Evolutionary conservation across 1,284 basidiomycete species (phyloP).

Genomic region (Rhodotorula sp.): DNA sequence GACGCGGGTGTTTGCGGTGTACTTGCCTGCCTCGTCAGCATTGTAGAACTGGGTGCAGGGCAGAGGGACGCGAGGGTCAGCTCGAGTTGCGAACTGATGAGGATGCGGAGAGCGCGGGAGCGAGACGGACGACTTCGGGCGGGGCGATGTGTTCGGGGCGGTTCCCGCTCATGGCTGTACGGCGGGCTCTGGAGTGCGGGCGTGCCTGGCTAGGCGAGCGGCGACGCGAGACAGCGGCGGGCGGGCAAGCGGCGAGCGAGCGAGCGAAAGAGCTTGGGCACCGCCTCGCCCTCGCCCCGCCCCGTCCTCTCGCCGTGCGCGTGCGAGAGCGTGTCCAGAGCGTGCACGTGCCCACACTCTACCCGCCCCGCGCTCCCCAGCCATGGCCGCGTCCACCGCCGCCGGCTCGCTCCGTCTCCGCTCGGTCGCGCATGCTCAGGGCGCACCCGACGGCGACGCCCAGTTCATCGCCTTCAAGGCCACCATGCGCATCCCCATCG

Average conservation of each 20-base stretch:
- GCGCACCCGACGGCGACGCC: not conserved
- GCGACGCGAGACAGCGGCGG: too few relatives aligned
- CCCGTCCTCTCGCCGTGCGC: too few relatives aligned
- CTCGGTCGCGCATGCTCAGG: slow-evolving; percentile 36
- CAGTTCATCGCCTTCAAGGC: slow-evolving; percentile 71
- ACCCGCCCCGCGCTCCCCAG: too few relatives aligned
- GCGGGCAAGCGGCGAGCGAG: too few relatives aligned
- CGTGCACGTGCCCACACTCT: not conserved
- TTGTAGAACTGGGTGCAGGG: slow-evolving; percentile 78
- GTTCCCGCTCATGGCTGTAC: slow-evolving; percentile 19
- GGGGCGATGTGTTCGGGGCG: slow-evolving; percentile 93
- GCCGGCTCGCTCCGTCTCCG: slow-evolving; percentile 20
- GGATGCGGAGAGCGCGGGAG: not conserved
- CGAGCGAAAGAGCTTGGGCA: too few relatives aligned
- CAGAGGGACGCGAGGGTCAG: slow-evolving; percentile 21
- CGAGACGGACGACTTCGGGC: slow-evolving; percentile 82
- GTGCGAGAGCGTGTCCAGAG: too few relatives aligned
- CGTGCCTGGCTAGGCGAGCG: not conserved
- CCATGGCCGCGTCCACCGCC: slow-evolving; percentile 14
- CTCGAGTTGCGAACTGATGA: not conserved
- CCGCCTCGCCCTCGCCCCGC: too few relatives aligned
- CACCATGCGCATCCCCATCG: slow-evolving; percentile 71
- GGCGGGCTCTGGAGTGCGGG: not conserved
- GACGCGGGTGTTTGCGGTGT: slow-evolving; percentile 87
- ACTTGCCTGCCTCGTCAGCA: slow-evolving; percentile 91